Evolutionary conservation across 768 basidiomycete genomes (phyloP).

Genomic region (Termitomyces sp.): DNA sequence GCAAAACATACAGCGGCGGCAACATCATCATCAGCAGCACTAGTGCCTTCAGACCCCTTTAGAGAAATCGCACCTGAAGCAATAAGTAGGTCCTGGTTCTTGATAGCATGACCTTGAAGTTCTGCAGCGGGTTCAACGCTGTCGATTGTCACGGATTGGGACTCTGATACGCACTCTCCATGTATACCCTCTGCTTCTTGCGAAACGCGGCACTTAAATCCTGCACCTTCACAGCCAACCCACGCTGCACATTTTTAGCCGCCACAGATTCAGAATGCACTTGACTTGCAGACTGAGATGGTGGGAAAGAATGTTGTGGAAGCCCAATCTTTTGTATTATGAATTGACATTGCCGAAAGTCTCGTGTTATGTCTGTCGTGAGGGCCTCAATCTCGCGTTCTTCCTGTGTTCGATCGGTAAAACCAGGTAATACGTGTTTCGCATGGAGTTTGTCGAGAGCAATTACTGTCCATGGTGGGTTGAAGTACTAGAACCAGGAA

Average conservation of each 20-base stretch:
- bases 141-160: background rate
- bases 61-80: conserved; percentile 83
- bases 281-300: conserved; percentile 37
- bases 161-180: conserved; percentile 78
- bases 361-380: conserved; percentile 87
- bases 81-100: conserved; percentile 91
- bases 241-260: conserved; percentile 93
- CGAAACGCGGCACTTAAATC: conserved; percentile 88
- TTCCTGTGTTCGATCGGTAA: conserved; percentile 91
- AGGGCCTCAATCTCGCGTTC: conserved; percentile 89
- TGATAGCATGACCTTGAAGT: conserved; percentile 95
- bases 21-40: conserved; percentile 88
- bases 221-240: conserved; percentile 94
- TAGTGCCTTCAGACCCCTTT: conserved; percentile 78
- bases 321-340: conserved; percentile 77
- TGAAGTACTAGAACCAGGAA: conserved; percentile 17
- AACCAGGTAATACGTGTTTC: conserved; percentile 93
- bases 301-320: conserved; percentile 63
- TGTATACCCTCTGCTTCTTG: conserved; percentile 97
- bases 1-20: conserved; percentile 68
- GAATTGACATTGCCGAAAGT: conserved; percentile 59
- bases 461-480: conserved; percentile 51
- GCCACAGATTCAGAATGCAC: conserved; percentile 54
- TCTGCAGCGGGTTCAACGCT: conserved; percentile 32
- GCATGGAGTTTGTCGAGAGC: conserved; percentile 93